Evolutionary conservation across 2,329 filamentous ascomycete genomes (phyloP).

Genomic region (Cadophora sp.): DNA sequence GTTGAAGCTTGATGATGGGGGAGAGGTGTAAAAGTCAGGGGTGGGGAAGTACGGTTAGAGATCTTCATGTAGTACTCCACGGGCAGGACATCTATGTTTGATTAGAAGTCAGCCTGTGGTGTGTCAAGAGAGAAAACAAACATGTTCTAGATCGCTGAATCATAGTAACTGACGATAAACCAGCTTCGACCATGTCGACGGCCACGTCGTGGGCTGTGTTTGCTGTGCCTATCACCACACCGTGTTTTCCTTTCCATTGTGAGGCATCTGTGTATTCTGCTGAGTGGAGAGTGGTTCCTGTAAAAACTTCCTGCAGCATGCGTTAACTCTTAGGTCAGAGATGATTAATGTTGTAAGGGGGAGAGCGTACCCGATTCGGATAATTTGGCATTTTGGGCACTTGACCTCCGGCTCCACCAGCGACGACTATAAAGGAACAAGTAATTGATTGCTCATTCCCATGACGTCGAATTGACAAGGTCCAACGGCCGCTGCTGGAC

Average conservation of each 20-base stretch:
- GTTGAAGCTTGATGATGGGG: background rate
- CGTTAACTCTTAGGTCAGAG: background rate
- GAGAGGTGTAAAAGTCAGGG: background rate
- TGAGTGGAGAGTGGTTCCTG: conserved; percentile 30
- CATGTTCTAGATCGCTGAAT: conserved; percentile 68
- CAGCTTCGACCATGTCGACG: conserved; percentile 69
- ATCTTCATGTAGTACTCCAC: conserved; percentile 48
- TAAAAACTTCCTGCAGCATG: conserved; percentile 23
- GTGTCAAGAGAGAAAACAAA: background rate
- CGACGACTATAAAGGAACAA: conserved; percentile 26
- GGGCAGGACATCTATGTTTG: conserved; percentile 58
- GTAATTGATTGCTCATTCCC: conserved; percentile 13
- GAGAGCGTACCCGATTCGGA: conserved; percentile 14
- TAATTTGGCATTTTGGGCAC: conserved; percentile 22
- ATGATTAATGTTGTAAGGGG: background rate
- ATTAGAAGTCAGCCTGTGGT: no score
- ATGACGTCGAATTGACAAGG: conserved; percentile 17
- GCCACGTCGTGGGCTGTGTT: conserved; percentile 67
- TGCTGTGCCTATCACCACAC: conserved; percentile 66
- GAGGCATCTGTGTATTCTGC: conserved; percentile 25
- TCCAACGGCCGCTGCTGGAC: conserved; percentile 18
- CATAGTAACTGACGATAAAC: conserved; percentile 68
- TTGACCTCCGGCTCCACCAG: conserved; percentile 28
- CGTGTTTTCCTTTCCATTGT: conserved; percentile 58
- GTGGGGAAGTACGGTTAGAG: conserved; percentile 38